Percentiles rank a stretch among this genome's conserved stretches.
Conservation (phyloP, 768 basidiomycete genomes). For the Tephrocybe sp. region DNA sequence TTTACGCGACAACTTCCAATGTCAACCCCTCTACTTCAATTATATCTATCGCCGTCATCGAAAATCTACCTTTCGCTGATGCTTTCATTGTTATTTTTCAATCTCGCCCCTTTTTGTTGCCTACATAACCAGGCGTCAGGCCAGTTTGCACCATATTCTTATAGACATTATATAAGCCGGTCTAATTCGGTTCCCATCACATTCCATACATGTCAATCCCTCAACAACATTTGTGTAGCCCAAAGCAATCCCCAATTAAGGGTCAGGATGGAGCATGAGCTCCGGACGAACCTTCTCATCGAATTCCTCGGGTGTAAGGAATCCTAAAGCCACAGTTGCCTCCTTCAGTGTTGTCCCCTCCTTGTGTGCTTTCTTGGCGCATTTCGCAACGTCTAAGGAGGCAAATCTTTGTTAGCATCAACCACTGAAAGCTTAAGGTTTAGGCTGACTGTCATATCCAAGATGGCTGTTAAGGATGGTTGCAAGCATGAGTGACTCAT, state of each 20-base stretch:
- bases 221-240: not conserved
- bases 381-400: constrained; percentile 86
- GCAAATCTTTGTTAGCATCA: constrained; percentile 12
- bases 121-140: not conserved
- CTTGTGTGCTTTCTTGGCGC: constrained; percentile 99
- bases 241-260: constrained; percentile 21
- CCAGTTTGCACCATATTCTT: constrained; percentile 4
- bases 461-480: constrained; percentile 95
- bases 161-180: constrained; percentile 14
- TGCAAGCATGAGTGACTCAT: constrained; percentile 97
- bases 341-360: constrained; percentile 96
- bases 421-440: constrained; percentile 1
- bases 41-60: constrained; percentile 1
- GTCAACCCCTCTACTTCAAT: not conserved
- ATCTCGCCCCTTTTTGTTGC: constrained; percentile 9
- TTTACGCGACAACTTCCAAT: constrained; percentile 9
- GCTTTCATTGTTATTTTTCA: constrained; percentile 13
- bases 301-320: constrained; percentile 88
- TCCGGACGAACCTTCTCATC: constrained; percentile 92
- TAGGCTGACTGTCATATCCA: constrained; percentile 89
- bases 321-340: constrained; percentile 85
- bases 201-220: constrained; percentile 1
- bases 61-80: constrained; percentile 20
- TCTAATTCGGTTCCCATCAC: constrained; percentile 9
- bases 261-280: constrained; percentile 74